A percentile compares a stretch with the other conserved stretches of the same genome.
phyloP scores from a whole-genome alignment of 371 early-diverging fungal species.

The Mortierella polycephala region DNA sequence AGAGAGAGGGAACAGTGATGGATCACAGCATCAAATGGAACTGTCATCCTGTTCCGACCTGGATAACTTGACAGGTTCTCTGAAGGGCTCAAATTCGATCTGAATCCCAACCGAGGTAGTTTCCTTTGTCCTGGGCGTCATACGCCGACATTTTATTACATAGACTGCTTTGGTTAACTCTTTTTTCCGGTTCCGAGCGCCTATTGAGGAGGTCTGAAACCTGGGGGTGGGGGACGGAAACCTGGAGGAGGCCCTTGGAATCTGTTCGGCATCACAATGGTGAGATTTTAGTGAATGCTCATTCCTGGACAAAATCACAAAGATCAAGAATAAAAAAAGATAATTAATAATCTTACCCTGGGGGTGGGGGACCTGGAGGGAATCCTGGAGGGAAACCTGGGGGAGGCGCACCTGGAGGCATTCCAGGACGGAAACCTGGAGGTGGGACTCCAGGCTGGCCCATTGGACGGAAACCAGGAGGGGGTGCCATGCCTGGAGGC shows the following conservation, averaged over 20 bases:
- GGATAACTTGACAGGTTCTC: too few relatives aligned
- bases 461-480: constrained; percentile 51
- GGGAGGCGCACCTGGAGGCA: constrained; percentile 55
- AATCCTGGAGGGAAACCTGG: constrained; percentile 58
- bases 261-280: constrained; percentile 15
- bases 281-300: not conserved
- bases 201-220: constrained; percentile 45
- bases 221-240: constrained; percentile 64
- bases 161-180: not conserved
- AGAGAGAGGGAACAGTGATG: too few relatives aligned
- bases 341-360: constrained; percentile 24
- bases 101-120: too few relatives aligned
- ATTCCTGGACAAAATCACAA: not conserved
- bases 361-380: constrained; percentile 52
- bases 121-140: too few relatives aligned
- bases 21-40: too few relatives aligned
- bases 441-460: constrained; percentile 45
- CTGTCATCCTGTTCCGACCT: too few relatives aligned
- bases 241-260: constrained; percentile 64
- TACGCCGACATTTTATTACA: constrained; percentile 1
- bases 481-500: constrained; percentile 70
- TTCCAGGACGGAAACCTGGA: constrained; percentile 39
- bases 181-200: too few relatives aligned
- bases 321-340: not conserved
- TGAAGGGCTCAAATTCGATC: too few relatives aligned